Conservation (phyloP, 768 basidiomycete genomes). For the Hirschioporus abietinus region DNA sequence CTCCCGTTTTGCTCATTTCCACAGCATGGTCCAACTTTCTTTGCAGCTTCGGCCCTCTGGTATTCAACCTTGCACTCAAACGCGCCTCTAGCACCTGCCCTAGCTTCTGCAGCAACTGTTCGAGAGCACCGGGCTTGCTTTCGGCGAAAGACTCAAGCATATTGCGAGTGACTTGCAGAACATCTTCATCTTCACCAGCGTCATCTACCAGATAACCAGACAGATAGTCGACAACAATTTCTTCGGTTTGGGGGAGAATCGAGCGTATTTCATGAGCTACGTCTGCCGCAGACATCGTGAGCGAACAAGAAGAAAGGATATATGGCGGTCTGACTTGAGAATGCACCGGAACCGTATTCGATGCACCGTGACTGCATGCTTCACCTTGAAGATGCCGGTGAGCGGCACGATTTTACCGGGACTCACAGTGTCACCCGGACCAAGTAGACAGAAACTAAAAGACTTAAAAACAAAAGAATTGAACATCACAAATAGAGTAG, state of each 20-base stretch:
- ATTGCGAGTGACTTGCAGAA: conserved; percentile 67
- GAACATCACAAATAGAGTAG: background rate
- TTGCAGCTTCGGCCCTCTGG: conserved; percentile 57
- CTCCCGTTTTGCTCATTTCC: conserved; percentile 77
- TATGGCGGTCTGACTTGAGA: no score
- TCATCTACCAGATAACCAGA: conserved; percentile 87
- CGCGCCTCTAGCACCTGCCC: conserved; percentile 61
- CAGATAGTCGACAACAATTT: conserved; percentile 80
- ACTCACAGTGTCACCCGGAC: no score
- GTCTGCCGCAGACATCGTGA: conserved; percentile 60
- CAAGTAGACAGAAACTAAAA: no score
- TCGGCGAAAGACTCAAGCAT: conserved; percentile 75
- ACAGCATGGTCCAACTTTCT: conserved; percentile 76
- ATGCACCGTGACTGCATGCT: no score
- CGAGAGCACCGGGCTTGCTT: conserved; percentile 50
- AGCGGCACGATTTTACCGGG: no score
- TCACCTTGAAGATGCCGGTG: no score
- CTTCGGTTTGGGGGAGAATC: conserved; percentile 71
- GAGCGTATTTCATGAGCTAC: conserved; percentile 75
- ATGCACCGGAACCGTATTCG: no score
- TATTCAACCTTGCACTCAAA: conserved; percentile 46
- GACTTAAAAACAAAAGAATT: no score
- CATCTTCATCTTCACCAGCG: conserved; percentile 83
- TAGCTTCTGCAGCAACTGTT: conserved; percentile 62
- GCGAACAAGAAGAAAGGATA: background rate